Evolutionary conservation across 2,329 filamentous ascomycete species (phyloP), one percentile per base, ranked within the genome.

Genomic region (Acrocalymma vagum): DNA sequence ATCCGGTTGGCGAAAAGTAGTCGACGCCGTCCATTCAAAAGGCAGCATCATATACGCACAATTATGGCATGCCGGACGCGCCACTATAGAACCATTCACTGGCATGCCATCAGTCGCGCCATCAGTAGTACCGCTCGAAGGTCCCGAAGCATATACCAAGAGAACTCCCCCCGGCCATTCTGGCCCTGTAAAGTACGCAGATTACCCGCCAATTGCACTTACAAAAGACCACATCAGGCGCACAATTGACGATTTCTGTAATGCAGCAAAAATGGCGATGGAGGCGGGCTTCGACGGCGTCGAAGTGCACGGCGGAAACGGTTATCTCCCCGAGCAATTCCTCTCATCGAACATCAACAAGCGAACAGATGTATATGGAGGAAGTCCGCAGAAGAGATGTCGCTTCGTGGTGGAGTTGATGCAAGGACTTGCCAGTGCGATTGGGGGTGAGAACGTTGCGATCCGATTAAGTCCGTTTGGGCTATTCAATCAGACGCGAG

Each of bases 361-460:
- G 46, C 66, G 77, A n/a, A 75, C 69, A 1, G 77, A 80, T 51
- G 59, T 62, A 7, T 80, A 76, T 49, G 78, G 77, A 9, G 78
- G 77, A 4, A 71, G 63, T 9, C 68, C 75, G 0, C 69, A 76
- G 54, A 78, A 78, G 43, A 67, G 77, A 15, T 79, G 75, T 42
- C 72, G 68, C 2, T 85, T 85, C 54, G 74, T 73, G 2, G 53
- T 83, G 3, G 79, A 82, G 48, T 63, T 82, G 14, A 77, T 61
- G 56, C 42, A 55, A 13, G 40, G 24, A 6, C 32, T 63, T 10
- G 48, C 48, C 7, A 38, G 37, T 6, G 47, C 54, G 9, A 45
- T 63, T 13, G 60, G 60, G 2, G 50, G 42, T n/a, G 53, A 58
- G 23, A 60, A 60, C 23, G 37, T 45, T 7, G 58, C 53, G 5